phyloP scores from a whole-genome alignment of 495 filamentous ascomycete genomes.

The Staphylotrichum tortipilum region DNA sequence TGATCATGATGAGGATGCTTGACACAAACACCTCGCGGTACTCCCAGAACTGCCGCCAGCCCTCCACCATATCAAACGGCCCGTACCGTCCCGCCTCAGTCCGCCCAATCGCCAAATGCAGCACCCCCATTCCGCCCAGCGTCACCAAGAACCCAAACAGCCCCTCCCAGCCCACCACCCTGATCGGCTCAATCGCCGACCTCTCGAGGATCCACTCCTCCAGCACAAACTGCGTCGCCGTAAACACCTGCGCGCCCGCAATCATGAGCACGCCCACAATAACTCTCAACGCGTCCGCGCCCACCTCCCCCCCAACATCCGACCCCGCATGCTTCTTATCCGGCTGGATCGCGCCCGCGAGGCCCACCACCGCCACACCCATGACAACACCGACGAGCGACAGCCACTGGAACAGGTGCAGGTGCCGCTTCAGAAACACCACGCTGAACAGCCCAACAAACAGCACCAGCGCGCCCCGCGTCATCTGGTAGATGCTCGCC shows the following conservation, averaged over 20 bases:
- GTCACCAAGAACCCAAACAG: constrained; percentile 86
- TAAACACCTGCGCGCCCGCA: constrained; percentile 91
- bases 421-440: constrained; percentile 68
- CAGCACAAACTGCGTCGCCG: constrained; percentile 88
- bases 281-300: constrained; percentile 57
- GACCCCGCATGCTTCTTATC: constrained; percentile 43
- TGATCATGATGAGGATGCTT: constrained; percentile 87
- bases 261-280: constrained; percentile 81
- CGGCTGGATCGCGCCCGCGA: constrained; percentile 73
- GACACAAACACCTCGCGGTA: constrained; percentile 63
- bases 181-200: constrained; percentile 78
- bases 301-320: constrained; percentile 9
- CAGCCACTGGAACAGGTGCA: constrained; percentile 81
- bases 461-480: constrained; percentile 81
- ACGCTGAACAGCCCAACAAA: constrained; percentile 96
- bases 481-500: constrained; percentile 98
- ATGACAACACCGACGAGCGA: constrained; percentile 77
- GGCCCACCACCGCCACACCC: constrained; percentile 81
- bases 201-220: constrained; percentile 92
- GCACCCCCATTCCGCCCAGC: constrained; percentile 63
- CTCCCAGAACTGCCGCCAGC: constrained; percentile 63
- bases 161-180: constrained; percentile 94
- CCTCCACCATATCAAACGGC: constrained; percentile 84
- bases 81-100: constrained; percentile 67
- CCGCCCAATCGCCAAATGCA: constrained; percentile 67